Evolutionary conservation across 202 grass and related monocot genomes (phyloP), one percentile per base, ranked within the genome.

Genomic region (Panicum virgatum): DNA sequence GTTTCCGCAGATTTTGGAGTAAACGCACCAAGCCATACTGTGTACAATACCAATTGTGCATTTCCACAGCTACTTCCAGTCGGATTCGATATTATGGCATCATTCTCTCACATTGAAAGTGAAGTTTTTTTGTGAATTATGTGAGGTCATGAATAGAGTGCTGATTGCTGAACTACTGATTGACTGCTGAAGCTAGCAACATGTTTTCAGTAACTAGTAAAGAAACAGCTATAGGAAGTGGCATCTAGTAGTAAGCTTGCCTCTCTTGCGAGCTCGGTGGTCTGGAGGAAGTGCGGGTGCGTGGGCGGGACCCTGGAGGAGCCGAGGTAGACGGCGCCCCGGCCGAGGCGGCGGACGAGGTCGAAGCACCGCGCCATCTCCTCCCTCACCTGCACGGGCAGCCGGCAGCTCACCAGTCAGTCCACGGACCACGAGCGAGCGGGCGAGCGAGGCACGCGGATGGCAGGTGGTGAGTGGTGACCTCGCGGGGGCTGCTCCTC

Each of bases 341-440:
- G 82, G 22, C 96, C 92, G n/a, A 98, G 90, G 82, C 85, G 89
- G 80, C 89, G 85, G 59, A 98, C 90, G 20, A 96, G 86, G 50
- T 88, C 81, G 83, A 93, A 98, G 85, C 96, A 98, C 73, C 69
- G 86, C 12, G 89, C 58, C 14, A 93, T 95, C 85, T 98, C 96
- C 83, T 91, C 76, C 87, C 75, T 93, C 62, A 95, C 90, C 96
- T 93, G 84, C 66, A 84, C 12, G 32, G 59, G 40, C 39, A 68
- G 56, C 53, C 36, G 8, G 2, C 20, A 53, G 36, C 34, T 0
- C 34, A 78, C 5, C n/a, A 60, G 23, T 6, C 23, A 12, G 45
- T 19, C 16, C 44, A 5, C 16, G 18, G 44, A 25, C n/a, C 12
- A 42, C 19, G 34, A 19, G 39, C 9, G 11, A 59, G 37, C 30